Conservation (phyloP, 768 basidiomycete species). For the Lentinula sp. region DNA sequence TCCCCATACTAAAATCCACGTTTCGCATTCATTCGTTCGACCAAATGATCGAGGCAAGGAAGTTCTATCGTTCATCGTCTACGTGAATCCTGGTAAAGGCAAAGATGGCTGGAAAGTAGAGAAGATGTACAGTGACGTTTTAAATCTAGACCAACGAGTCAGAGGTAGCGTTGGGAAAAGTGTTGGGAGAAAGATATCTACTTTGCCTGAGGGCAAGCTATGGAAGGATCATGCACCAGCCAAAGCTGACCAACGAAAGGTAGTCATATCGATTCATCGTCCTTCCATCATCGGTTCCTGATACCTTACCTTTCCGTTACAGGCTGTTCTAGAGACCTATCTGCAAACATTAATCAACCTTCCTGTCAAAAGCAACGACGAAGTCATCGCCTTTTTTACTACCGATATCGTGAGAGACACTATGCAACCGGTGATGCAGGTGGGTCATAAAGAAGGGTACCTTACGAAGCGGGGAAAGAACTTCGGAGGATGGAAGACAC, state of each 20-base stretch:
- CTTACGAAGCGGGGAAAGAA: slow-evolving; percentile 95
- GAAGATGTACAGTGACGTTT: slow-evolving; percentile 90
- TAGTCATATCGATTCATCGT: slow-evolving; percentile 19
- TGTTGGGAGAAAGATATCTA: slow-evolving; percentile 71
- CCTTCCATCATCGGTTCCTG: slow-evolving; percentile 7
- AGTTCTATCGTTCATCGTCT: slow-evolving; percentile 81
- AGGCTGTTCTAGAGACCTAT: slow-evolving; percentile 81
- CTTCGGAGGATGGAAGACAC: slow-evolving; percentile 96
- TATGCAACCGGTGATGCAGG: slow-evolving; percentile 70
- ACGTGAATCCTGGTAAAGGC: slow-evolving; percentile 62
- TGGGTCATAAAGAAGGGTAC: slow-evolving; percentile 90
- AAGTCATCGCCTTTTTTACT: slow-evolving; percentile 88
- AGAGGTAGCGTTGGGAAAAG: slow-evolving; percentile 61
- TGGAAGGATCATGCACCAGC: slow-evolving; percentile 98
- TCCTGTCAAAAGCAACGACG: slow-evolving; percentile 81
- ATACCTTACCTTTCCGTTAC: slow-evolving; percentile 7
- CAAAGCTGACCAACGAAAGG: slow-evolving; percentile 95
- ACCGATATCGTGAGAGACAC: slow-evolving; percentile 80
- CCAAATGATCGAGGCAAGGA: slow-evolving; percentile 91
- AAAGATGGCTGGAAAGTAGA: slow-evolving; percentile 82
- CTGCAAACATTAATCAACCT: slow-evolving; percentile 77
- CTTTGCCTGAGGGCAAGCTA: slow-evolving; percentile 84
- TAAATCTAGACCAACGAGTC: slow-evolving; percentile 80
- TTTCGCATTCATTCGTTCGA: slow-evolving; percentile 78
- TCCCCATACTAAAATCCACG: slow-evolving; percentile 59